phyloP scores from a whole-genome alignment of 345 rosid genomes.

The Durio zibethinus region DNA sequence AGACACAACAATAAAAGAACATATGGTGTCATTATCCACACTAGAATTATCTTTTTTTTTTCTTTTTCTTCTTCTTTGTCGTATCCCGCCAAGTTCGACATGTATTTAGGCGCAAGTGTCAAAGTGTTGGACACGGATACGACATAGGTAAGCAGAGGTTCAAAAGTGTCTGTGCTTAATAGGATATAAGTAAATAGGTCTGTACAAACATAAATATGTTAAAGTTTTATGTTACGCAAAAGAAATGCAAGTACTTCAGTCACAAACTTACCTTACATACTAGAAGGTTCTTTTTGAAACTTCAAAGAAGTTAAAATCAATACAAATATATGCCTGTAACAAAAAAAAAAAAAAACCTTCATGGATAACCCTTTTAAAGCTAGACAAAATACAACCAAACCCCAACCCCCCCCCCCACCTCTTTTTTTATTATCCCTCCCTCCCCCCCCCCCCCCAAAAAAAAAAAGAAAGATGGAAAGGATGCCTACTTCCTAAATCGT shows the following conservation, averaged over 20 bases:
- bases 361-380: background rate
- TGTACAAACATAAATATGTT: background rate
- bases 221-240: background rate
- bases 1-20: too few species aligned
- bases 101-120: too few species aligned
- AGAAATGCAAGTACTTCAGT: background rate
- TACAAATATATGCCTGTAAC: slow-evolving; percentile 6
- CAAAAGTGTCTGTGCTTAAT: too few species aligned
- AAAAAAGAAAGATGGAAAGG: background rate
- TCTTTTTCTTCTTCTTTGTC: too few species aligned
- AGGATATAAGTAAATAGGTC: background rate
- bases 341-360: slow-evolving; percentile 7
- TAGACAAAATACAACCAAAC: background rate
- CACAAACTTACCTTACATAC: slow-evolving; percentile 5
- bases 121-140: too few species aligned
- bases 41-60: too few species aligned
- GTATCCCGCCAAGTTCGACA: too few species aligned
- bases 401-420: background rate
- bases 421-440: too few species aligned
- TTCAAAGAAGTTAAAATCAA: background rate
- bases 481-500: background rate
- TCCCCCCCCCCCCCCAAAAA: background rate
- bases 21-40: too few species aligned
- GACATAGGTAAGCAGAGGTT: too few species aligned
- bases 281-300: slow-evolving; percentile 11